phyloP scores from a whole-genome alignment of 83 land plant genomes.

The Picea engelmannii region DNA sequence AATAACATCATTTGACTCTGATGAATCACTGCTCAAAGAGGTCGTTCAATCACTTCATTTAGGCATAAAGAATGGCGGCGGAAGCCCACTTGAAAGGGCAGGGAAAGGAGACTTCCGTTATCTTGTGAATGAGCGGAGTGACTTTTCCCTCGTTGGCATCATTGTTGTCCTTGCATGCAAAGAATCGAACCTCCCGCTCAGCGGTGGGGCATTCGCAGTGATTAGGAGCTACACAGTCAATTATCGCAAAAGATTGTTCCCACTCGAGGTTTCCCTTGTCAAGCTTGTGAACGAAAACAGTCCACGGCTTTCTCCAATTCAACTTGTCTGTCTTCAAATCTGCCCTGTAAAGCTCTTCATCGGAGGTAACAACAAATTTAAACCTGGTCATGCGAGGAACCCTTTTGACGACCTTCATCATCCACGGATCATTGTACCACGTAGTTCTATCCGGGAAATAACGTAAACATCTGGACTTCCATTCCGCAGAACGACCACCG shows the following conservation, averaged over 20 bases:
- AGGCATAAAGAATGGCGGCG: not conserved
- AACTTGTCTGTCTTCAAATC: not conserved
- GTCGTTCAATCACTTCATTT: not conserved
- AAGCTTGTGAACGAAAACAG: not conserved
- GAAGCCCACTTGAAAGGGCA: not conserved
- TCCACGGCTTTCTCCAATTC: not conserved
- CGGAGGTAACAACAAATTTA: not conserved
- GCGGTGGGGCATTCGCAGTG: not conserved
- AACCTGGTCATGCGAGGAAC: not conserved
- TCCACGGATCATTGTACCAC: not conserved
- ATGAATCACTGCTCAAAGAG: slow-evolving; percentile 6
- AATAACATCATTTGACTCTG: slow-evolving; percentile 19
- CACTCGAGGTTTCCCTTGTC: not conserved
- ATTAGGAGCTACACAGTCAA: not conserved
- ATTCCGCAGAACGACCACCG: not conserved
- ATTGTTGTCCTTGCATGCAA: not conserved
- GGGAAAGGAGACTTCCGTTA: not conserved
- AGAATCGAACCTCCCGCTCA: not conserved
- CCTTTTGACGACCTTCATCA: not conserved
- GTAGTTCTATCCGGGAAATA: not conserved
- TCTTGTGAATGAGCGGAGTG: not conserved
- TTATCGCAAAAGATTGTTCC: not conserved
- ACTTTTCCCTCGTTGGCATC: not conserved
- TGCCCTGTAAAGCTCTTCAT: slow-evolving; percentile 1
- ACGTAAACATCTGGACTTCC: not conserved